A percentile compares a stretch with the other conserved stretches of the same genome.
Evolutionary conservation across 1,284 basidiomycete genomes (phyloP).

Genomic region (Xerocomus nothofagi): DNA sequence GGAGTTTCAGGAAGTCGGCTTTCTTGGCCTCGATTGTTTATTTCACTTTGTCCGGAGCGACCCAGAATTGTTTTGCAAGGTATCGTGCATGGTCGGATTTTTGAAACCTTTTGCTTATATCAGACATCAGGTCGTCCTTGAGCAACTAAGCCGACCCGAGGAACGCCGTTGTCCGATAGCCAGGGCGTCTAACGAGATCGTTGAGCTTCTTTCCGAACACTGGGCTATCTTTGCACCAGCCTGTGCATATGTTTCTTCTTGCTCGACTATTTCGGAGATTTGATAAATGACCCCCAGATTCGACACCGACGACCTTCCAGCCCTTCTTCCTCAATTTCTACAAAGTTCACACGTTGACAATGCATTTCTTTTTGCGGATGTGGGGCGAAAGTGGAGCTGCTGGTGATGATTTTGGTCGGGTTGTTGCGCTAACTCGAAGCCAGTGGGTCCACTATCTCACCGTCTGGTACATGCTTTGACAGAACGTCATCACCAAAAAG

Average conservation of each 20-base stretch:
- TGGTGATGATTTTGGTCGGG: slow-evolving; percentile 75
- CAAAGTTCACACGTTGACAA: slow-evolving; percentile 79
- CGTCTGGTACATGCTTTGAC: slow-evolving; percentile 10
- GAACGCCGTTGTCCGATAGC: slow-evolving; percentile 86
- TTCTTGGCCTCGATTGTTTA: slow-evolving; percentile 85
- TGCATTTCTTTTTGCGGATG: slow-evolving; percentile 91
- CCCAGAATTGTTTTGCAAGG: slow-evolving; percentile 81
- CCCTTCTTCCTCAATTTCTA: slow-evolving; percentile 90
- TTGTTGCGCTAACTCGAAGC: slow-evolving; percentile 81
- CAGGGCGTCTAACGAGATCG: slow-evolving; percentile 83
- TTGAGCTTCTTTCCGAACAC: slow-evolving; percentile 85
- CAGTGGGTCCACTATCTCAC: slow-evolving; percentile 57
- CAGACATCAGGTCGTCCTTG: slow-evolving; percentile 64
- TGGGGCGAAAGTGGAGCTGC: slow-evolving; percentile 93
- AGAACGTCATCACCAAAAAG: slow-evolving; percentile 37
- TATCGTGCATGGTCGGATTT: slow-evolving; percentile 29
- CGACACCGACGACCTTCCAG: slow-evolving; percentile 81
- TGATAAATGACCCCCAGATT: slow-evolving; percentile 50
- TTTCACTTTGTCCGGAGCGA: slow-evolving; percentile 75
- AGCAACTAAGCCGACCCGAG: slow-evolving; percentile 78
- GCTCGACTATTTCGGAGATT: slow-evolving; percentile 14
- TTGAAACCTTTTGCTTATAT: slow-evolving; percentile 1
- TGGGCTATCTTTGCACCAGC: slow-evolving; percentile 81
- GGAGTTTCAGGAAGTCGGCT: slow-evolving; percentile 84
- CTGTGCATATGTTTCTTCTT: slow-evolving; percentile 47